Conservation (phyloP, 108 stramenopile genomes). For the Nitzschia inconspicua region DNA sequence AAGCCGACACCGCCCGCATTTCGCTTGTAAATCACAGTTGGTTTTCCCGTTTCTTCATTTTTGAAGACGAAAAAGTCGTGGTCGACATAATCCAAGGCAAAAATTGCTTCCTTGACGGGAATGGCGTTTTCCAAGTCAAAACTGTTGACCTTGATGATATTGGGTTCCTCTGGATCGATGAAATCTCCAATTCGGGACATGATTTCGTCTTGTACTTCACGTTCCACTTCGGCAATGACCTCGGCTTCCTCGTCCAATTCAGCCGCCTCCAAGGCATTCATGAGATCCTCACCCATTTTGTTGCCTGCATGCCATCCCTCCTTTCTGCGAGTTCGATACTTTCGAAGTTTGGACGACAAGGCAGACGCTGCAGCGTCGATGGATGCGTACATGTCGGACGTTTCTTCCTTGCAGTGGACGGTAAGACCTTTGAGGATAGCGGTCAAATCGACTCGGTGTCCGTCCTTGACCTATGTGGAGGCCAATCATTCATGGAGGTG, state of each 20-base stretch:
- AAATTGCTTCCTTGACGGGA: conserved; percentile 81
- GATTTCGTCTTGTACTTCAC: not conserved
- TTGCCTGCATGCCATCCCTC: conserved; percentile 80
- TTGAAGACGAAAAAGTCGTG: conserved; percentile 92
- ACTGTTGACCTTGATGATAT: conserved; percentile 72
- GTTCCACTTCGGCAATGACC: conserved; percentile 23
- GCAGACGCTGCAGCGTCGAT: conserved; percentile 72
- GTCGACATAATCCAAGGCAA: conserved; percentile 89
- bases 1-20: conserved; percentile 87
- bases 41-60: conserved; percentile 71
- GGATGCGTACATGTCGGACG: conserved; percentile 82
- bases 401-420: conserved; percentile 65
- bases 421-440: conserved; percentile 77
- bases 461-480: conserved; percentile 65
- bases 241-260: conserved; percentile 32
- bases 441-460: conserved; percentile 75
- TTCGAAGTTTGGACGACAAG: conserved; percentile 68
- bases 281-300: conserved; percentile 77
- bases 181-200: conserved; percentile 32
- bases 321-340: conserved; percentile 80
- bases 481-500: too few relatives aligned
- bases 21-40: conserved; percentile 89
- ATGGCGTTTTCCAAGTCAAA: conserved; percentile 79
- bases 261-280: conserved; percentile 52
- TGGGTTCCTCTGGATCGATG: conserved; percentile 72